Conservation (phyloP, 2,329 filamentous ascomycete genomes). For the Alternaria burnsii region DNA sequence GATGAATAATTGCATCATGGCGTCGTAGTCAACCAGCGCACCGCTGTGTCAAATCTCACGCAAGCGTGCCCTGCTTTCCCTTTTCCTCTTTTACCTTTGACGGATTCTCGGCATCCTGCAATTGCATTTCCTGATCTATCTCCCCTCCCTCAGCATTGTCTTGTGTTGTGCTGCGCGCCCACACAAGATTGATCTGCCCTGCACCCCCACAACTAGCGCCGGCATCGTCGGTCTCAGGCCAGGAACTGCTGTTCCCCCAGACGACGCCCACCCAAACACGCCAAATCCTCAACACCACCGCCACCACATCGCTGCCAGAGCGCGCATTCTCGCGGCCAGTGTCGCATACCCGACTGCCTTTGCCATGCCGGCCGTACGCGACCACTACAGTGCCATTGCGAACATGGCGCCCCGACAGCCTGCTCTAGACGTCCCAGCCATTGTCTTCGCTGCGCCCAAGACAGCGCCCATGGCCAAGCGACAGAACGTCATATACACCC, state of each 20-base stretch:
- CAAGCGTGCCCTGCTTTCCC: slow-evolving; percentile 18
- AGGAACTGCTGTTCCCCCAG: slow-evolving; percentile 28
- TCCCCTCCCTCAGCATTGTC: slow-evolving; percentile 12
- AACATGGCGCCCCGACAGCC: slow-evolving; percentile 37
- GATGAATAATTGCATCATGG: slow-evolving; percentile 41
- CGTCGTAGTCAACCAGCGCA: slow-evolving; percentile 26
- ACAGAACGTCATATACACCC: slow-evolving; percentile 26
- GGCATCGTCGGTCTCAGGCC: slow-evolving; percentile 28
- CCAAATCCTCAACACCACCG: slow-evolving; percentile 10
- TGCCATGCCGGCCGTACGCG: slow-evolving; percentile 42
- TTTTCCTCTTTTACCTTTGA: slow-evolving; percentile 7
- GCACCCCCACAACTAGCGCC: slow-evolving; percentile 31
- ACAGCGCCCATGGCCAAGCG: slow-evolving; percentile 27
- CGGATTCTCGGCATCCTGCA: slow-evolving; percentile 6
- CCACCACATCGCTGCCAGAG: slow-evolving; percentile 13
- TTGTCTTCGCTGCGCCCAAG: slow-evolving; percentile 24
- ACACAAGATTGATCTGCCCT: slow-evolving; percentile 10
- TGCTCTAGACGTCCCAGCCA: slow-evolving; percentile 21
- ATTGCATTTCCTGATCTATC: slow-evolving; percentile 4
- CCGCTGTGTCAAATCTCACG: slow-evolving; percentile 22
- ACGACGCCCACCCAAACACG: slow-evolving; percentile 23
- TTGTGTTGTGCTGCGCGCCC: slow-evolving; percentile 14
- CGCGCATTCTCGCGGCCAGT: slow-evolving; percentile 19
- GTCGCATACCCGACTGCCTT: slow-evolving; percentile 15
- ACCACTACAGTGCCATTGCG: slow-evolving; percentile 28